phyloP scores from a whole-genome alignment of 1,284 basidiomycete genomes.

The Volvariella surrecta region DNA sequence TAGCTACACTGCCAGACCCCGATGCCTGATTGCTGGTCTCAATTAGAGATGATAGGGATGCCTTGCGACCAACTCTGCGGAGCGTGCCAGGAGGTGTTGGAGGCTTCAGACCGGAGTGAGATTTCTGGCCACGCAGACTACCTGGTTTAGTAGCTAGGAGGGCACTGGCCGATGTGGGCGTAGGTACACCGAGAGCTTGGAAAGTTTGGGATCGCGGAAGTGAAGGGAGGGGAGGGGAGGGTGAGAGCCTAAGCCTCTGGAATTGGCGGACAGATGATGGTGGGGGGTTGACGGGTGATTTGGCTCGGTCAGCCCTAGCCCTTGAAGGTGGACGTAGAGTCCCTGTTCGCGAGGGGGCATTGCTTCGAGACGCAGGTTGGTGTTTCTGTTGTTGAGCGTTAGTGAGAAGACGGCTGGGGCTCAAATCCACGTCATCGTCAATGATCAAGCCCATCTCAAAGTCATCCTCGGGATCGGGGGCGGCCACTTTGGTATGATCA shows the following conservation, averaged over 20 bases:
- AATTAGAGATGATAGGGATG: constrained; percentile 65
- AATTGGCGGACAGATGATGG: constrained; percentile 55
- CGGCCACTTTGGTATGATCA: constrained; percentile 41
- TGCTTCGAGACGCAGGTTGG: constrained; percentile 41
- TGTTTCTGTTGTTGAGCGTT: constrained; percentile 36
- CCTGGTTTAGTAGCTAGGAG: constrained; percentile 60
- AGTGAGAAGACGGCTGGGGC: constrained; percentile 59
- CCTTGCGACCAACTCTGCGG: constrained; percentile 60
- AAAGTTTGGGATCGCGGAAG: constrained; percentile 44
- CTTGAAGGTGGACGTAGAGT: constrained; percentile 52
- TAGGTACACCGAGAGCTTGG: constrained; percentile 43
- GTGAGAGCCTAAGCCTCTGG: constrained; percentile 56
- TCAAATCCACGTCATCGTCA: constrained; percentile 72
- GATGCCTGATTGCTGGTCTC: constrained; percentile 44
- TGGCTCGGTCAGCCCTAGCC: constrained; percentile 50
- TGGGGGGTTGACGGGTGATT: constrained; percentile 57
- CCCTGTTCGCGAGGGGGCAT: constrained; percentile 41
- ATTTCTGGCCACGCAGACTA: constrained; percentile 72
- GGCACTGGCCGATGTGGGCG: constrained; percentile 35
- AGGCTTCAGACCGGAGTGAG: constrained; percentile 69
- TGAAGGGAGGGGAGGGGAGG: constrained; percentile 49
- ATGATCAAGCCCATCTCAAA: constrained; percentile 77
- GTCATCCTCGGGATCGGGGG: constrained; percentile 66
- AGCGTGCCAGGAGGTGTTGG: constrained; percentile 51
- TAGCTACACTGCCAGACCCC: constrained; percentile 37